phyloP scores from a whole-genome alignment of 768 basidiomycete species.

The Glaciozyma antarctica region DNA sequence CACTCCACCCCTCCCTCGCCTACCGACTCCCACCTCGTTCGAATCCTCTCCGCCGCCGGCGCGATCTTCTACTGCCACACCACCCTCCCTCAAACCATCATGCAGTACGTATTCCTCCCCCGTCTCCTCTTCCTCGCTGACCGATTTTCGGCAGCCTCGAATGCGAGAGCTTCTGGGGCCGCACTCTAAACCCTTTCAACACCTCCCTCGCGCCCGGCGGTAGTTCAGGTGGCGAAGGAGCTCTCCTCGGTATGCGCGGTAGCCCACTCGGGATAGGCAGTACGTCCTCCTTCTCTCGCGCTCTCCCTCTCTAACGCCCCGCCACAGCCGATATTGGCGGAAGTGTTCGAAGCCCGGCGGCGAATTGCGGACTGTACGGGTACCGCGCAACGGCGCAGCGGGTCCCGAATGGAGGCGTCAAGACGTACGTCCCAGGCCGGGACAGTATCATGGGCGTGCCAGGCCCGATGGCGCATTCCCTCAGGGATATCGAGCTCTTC shows the following conservation, averaged over 20 bases:
- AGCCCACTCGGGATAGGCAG: constrained; percentile 27
- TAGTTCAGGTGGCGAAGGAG: constrained; percentile 33
- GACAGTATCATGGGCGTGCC: constrained; percentile 3
- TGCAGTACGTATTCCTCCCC: constrained; percentile 10
- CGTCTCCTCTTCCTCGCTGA: neutral
- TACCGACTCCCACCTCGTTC: constrained; percentile 2
- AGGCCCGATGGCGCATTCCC: constrained; percentile 15
- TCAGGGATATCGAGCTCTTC: constrained; percentile 17
- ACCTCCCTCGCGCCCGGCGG: constrained; percentile 31
- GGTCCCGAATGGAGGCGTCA: neutral
- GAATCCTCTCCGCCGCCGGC: constrained; percentile 20
- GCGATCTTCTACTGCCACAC: constrained; percentile 31
- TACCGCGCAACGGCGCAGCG: neutral
- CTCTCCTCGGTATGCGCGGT: constrained; percentile 32
- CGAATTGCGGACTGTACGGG: neutral
- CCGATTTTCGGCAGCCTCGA: neutral
- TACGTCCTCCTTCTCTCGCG: neutral
- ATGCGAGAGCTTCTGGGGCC: constrained; percentile 12
- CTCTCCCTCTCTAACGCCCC: neutral
- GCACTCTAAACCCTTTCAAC: constrained; percentile 34
- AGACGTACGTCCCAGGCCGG: neutral
- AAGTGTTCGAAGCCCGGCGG: neutral
- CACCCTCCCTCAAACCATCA: constrained; percentile 31
- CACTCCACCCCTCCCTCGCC: neutral
- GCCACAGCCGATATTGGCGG: neutral